Percentiles rank a stretch among this genome's conserved stretches.
Evolutionary conservation across 805 yeast genomes (phyloP).

Genomic region (Ogataea henricii): DNA sequence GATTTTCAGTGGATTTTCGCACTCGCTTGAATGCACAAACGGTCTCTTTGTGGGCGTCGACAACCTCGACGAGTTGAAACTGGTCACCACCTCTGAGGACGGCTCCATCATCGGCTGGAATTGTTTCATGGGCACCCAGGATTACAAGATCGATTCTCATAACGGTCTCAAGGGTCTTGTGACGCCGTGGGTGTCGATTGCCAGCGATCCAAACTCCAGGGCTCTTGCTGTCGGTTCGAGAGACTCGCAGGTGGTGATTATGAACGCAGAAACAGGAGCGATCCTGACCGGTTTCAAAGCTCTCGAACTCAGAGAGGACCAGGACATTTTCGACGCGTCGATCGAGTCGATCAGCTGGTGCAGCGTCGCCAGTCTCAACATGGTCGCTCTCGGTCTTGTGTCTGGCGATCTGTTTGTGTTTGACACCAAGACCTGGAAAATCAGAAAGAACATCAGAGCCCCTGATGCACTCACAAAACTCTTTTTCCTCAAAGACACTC

Average conservation of each 20-base stretch:
- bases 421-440: slow-evolving; percentile 84
- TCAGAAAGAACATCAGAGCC: slow-evolving; percentile 67
- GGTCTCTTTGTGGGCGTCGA: slow-evolving; percentile 71
- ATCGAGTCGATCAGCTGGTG: slow-evolving; percentile 87
- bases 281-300: slow-evolving; percentile 67
- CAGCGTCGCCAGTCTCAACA: slow-evolving; percentile 46
- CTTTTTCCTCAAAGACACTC: slow-evolving; percentile 56
- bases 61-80: slow-evolving; percentile 57
- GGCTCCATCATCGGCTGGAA: slow-evolving; percentile 89
- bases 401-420: slow-evolving; percentile 83
- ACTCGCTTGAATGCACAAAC: slow-evolving; percentile 75
- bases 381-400: slow-evolving; percentile 87
- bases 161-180: slow-evolving; percentile 67
- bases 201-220: slow-evolving; percentile 47
- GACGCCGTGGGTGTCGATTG: slow-evolving; percentile 87
- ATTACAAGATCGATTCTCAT: slow-evolving; percentile 63
- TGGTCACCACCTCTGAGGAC: slow-evolving; percentile 82
- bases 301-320: slow-evolving; percentile 54
- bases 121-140: slow-evolving; percentile 71
- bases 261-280: slow-evolving; percentile 74
- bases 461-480: slow-evolving; percentile 87
- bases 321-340: slow-evolving; percentile 65
- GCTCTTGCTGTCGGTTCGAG: slow-evolving; percentile 80
- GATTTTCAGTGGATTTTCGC: slow-evolving; percentile 78
- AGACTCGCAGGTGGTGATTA: slow-evolving; percentile 81